Base-by-base conservation (phyloP, 345 rosid species). In the Ceriops decandra region DNA sequence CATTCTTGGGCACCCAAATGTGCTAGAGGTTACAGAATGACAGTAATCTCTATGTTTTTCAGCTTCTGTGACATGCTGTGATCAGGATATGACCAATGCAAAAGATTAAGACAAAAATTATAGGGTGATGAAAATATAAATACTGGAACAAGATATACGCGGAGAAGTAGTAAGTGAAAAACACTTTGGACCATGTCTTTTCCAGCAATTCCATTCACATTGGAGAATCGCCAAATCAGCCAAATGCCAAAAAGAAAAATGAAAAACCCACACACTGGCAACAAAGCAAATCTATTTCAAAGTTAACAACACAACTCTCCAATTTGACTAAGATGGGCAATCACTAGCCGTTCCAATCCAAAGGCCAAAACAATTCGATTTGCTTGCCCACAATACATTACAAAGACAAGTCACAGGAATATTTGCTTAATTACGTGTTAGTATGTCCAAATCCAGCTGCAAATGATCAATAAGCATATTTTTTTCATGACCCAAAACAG, bases 1-100 rank as follows among this genome's bases (percentile, higher is more conserved):
- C 22, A 36, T 31, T 56, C 54, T 62, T 70, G 71, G 76, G 54
- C 62, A 28, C 58, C 57, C 67, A 30, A 38, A 60, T 49, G 36
- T 70, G 63, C 21, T 63, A 19, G 22, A 5, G 5, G 53, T 24
- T 30, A 33, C 46, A 46, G 59, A 42, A 24, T 38, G 57, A 49
- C 6, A 20, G 59, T 47, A 42, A 7, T 74, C 68, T 21, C 17
- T 19, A 31, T 47, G 22, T 54, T 52, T 69, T 64, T 71, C 72
- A 38, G 35, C 53, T 49, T 56, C 66, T 46, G 20, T 52, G 22
- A 42, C 46, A 58, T 54, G 69, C 73, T 69, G 66, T 52, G 57
- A 65, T 52, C 68, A 63, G 42, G 47, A 72, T 24, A 53, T 38
- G 31, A 47, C 24, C 13, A 42, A 26, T 46, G 58, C 66, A 60